Base-by-base conservation (phyloP, 305 asterid species). In the Fraxinus baroniana region DNA sequence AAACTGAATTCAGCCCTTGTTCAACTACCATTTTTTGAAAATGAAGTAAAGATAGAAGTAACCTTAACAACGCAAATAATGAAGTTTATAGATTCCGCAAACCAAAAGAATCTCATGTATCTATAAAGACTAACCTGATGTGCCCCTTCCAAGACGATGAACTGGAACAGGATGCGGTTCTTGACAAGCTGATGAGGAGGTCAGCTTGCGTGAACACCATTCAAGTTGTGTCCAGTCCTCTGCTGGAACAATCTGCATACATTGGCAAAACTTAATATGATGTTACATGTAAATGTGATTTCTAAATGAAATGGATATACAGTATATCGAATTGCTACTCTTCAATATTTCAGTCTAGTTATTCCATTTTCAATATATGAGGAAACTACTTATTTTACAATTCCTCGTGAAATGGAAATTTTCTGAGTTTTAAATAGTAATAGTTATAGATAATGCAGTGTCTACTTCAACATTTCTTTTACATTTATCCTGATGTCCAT, bases 81-180 rank as follows among this genome's bases (percentile, higher is more conserved):
- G 8, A 66, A 66, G 36, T 26, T 17, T 76, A 24, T 74, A 33
- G 22, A 30, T 28, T 3, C 60, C 7, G 24, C 18, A n/a, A n/a
- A 5, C 60, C 22, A 81, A 81, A 30, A 82, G 73, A 85, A 76
- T 73, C 30, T 83, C 86, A 60, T 41, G 77, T 60, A 77, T 81
- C 44, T 75, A 74, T 55, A 70, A 46, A 55, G 79, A 80, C 90
- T 86, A 83, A 94, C 98, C 99, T 52, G 99, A 96, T 75, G 99
- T 96, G 78, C 98, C 98, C 87, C 98, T 92, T 84, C 99, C 99
- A 82, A 94, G 97, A 71, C 98, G 94, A 86, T 96, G 99, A 86
- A 94, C 99, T 75, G 99, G 99, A 84, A 89, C 97, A 76, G 97
- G 94, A 87, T 87, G 91, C 26, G 87, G 78, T 77, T 89, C 91